Percentiles rank a stretch among this genome's conserved stretches.
These are phyloP conservation scores for Solanum bulbocastanum DNA, from an alignment of 257 asterid species.

Conservation along the genomic window DNA sequence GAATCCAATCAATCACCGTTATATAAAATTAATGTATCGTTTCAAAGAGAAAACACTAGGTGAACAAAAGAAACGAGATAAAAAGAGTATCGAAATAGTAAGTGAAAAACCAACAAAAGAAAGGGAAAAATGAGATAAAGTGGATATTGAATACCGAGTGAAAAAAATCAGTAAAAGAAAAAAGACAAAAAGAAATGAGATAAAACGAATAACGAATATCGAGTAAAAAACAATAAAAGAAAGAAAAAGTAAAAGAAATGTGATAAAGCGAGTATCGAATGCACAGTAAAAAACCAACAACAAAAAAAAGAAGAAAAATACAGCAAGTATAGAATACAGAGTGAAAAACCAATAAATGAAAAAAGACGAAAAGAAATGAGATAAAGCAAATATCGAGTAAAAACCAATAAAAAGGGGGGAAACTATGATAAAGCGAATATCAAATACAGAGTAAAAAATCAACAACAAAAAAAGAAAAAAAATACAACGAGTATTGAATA, in stretches of 20 bases:
- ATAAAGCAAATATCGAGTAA: neutral
- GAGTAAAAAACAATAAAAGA: no score
- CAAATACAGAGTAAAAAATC: neutral
- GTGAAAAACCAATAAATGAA: neutral
- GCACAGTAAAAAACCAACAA: neutral
- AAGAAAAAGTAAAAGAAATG: no score
- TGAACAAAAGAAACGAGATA: neutral
- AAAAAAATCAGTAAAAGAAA: no score
- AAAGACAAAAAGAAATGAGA: neutral
- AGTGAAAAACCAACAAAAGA: neutral
- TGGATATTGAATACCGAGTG: neutral
- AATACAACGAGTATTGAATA: neutral
- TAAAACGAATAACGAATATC: no score
- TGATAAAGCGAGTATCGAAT: neutral
- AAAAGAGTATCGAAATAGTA: neutral
- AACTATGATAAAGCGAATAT: neutral
- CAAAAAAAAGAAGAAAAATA: neutral
- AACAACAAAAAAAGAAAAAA: neutral
- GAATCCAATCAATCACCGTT: neutral
- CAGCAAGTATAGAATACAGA: rapidly evolving
- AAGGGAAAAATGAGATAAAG: neutral
- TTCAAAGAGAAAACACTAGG: neutral
- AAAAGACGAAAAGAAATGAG: neutral
- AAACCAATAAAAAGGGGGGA: neutral
- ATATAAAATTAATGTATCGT: neutral